phyloP scores from a whole-genome alignment of 192 early-diverging fungal species.

The Jimgerdemannia flammicorona region DNA sequence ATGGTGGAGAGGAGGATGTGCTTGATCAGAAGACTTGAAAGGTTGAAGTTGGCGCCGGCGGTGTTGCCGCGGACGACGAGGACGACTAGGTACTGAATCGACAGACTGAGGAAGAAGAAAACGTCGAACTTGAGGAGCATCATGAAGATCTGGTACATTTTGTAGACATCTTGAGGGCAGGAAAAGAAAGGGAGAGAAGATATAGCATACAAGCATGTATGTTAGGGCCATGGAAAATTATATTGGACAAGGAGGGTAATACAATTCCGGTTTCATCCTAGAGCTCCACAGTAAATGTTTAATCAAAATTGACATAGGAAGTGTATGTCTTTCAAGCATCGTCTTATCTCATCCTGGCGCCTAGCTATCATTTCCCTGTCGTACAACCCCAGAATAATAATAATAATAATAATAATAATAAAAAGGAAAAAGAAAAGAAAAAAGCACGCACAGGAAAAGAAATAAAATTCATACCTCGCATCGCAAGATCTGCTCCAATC shows the following conservation, averaged over 20 bases:
- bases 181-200: slow-evolving; percentile 1
- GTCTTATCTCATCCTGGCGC: too few species aligned
- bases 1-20: slow-evolving; percentile 46
- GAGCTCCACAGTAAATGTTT: too few species aligned
- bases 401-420: slow-evolving; percentile 4
- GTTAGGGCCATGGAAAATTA: not conserved
- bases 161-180: slow-evolving; percentile 54
- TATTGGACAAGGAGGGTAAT: not conserved
- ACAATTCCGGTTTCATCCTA: too few species aligned
- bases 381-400: slow-evolving; percentile 1
- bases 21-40: slow-evolving; percentile 12
- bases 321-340: too few species aligned
- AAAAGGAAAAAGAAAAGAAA: slow-evolving; percentile 2
- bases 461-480: slow-evolving; percentile 49
- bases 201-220: not conserved
- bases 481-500: slow-evolving; percentile 72
- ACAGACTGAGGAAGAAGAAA: slow-evolving; percentile 76
- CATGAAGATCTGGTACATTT: slow-evolving; percentile 74
- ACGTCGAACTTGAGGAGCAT: slow-evolving; percentile 80
- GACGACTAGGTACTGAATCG: slow-evolving; percentile 68
- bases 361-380: slow-evolving; percentile 1
- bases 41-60: slow-evolving; percentile 11
- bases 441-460: slow-evolving; percentile 2
- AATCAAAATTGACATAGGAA: too few species aligned
- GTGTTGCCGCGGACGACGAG: slow-evolving; percentile 53